Conservation (phyloP, 345 rosid genomes). For the Eucalyptus urophylla region DNA sequence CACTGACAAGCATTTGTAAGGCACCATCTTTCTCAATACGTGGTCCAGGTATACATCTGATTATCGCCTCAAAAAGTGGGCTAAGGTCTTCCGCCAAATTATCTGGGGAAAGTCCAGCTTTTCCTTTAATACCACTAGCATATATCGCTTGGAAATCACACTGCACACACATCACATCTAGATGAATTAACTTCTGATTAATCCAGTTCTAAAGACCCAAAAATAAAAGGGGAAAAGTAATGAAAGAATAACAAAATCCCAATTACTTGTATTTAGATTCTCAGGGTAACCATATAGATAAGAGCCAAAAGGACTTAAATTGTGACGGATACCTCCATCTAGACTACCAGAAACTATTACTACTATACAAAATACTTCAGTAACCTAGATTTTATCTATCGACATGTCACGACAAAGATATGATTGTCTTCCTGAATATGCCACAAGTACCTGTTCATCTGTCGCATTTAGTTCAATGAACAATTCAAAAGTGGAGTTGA, state of each 20-base stretch:
- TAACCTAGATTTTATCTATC: background rate
- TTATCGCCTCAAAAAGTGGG: conserved; percentile 77
- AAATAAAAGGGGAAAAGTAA: background rate
- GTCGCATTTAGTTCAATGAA: conserved; percentile 93
- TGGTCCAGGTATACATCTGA: conserved; percentile 98
- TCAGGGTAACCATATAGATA: background rate
- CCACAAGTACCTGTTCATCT: conserved; percentile 78
- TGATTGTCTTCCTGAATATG: background rate
- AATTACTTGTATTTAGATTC: background rate
- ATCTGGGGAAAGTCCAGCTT: conserved; percentile 85
- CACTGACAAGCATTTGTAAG: conserved; percentile 98
- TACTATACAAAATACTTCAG: background rate
- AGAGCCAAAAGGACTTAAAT: background rate
- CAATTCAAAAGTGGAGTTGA: conserved; percentile 93
- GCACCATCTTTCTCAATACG: conserved; percentile 80
- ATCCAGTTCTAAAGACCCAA: background rate
- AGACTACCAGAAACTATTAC: background rate
- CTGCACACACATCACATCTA: conserved; percentile 18
- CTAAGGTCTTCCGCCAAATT: conserved; percentile 87
- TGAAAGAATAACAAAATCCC: background rate
- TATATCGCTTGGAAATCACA: conserved; percentile 97
- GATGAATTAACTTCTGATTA: background rate
- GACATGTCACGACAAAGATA: background rate
- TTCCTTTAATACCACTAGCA: conserved; percentile 93
- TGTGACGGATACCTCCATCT: background rate